Percentiles rank a stretch among this genome's conserved stretches.
phyloP scores from a whole-genome alignment of 2,329 filamentous ascomycete genomes.

The Calonectria ilicicola region DNA sequence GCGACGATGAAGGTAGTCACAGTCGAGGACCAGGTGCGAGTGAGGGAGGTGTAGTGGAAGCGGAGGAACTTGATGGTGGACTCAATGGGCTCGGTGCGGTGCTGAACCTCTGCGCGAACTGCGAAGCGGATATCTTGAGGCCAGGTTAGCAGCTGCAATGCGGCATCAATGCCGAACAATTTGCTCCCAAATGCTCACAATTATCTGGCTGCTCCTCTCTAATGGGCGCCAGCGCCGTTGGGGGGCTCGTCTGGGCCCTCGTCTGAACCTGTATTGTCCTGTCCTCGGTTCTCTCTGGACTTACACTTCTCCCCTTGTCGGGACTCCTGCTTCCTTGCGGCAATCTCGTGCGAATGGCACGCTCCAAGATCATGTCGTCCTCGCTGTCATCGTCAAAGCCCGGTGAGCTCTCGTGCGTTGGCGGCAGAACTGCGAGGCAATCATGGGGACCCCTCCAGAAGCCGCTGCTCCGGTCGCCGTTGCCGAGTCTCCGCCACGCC shows the following conservation, averaged over 20 bases:
- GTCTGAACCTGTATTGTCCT: conserved; percentile 53
- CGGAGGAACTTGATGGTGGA: conserved; percentile 74
- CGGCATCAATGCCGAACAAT: neutral
- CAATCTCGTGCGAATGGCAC: conserved; percentile 66
- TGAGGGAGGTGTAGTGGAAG: conserved; percentile 69
- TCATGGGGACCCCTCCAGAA: conserved; percentile 71
- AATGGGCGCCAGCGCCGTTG: conserved; percentile 24
- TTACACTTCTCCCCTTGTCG: conserved; percentile 60
- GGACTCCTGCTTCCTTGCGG: conserved; percentile 68
- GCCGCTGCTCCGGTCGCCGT: conserved; percentile 68
- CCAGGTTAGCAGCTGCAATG: neutral
- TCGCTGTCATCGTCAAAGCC: conserved; percentile 45
- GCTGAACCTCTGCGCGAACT: conserved; percentile 87
- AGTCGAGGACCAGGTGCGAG: conserved; percentile 77
- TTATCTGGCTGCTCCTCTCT: conserved; percentile 56
- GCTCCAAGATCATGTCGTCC: conserved; percentile 58
- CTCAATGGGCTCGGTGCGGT: conserved; percentile 87
- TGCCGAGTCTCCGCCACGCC: conserved; percentile 71
- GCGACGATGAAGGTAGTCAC: conserved; percentile 71
- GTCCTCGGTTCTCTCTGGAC: conserved; percentile 59
- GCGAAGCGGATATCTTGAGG: conserved; percentile 85
- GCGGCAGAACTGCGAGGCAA: conserved; percentile 58
- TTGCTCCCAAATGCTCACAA: conserved; percentile 54
- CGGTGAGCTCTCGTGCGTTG: conserved; percentile 38
- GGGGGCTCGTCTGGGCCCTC: conserved; percentile 40